Base-by-base conservation (phyloP, 2,329 filamentous ascomycete genomes). In the Xylariaceae sp. region DNA sequence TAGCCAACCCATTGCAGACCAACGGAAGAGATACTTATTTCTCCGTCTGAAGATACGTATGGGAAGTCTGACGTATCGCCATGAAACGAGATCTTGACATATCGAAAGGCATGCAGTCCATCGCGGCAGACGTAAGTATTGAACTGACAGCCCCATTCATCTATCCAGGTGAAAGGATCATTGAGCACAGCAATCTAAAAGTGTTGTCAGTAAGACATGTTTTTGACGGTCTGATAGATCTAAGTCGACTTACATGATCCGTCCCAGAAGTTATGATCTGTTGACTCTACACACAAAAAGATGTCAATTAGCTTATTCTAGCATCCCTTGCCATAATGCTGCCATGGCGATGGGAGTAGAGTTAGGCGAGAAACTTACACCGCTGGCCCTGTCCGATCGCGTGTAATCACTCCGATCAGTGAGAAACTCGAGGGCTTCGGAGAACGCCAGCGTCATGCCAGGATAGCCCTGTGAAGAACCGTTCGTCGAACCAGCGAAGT, bases 81-180 rank as follows among this genome's bases (percentile, higher is more conserved):
- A 52, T 75, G 73, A 3, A 81, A 66, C 42, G 70, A 71, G 28
- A 80, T 73, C 47, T 72, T 77, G 38, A 81, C 58, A 52, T 80
- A 81, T 36, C 78, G 72, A 58, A 80, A 81, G 5, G 76, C 78
- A 48, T 81, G 78, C 5, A 81, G 63, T 2, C 78, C 78, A 51
- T 81, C 78, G 0, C 74, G 66, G 57, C 78, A 80, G 12, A 81
- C 76, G 50, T 77, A 63, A 6, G 52, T 66, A 16, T 62, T 69
- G 42, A 71, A 62, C 39, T 73, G 63, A 51, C 77, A 80, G 11
- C 76, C 75, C 47, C 73, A 68, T 34, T 67, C 62, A 50, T 77
- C 66, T 10, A 65, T 70, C 77, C 77, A 81, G 2, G 68, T 73
- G 50, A 75, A 78, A 4, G 68, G 60, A 3, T 67, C 48, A 3